Conservation (phyloP, 2,329 filamentous ascomycete genomes). For the Aureobasidium zeae region DNA sequence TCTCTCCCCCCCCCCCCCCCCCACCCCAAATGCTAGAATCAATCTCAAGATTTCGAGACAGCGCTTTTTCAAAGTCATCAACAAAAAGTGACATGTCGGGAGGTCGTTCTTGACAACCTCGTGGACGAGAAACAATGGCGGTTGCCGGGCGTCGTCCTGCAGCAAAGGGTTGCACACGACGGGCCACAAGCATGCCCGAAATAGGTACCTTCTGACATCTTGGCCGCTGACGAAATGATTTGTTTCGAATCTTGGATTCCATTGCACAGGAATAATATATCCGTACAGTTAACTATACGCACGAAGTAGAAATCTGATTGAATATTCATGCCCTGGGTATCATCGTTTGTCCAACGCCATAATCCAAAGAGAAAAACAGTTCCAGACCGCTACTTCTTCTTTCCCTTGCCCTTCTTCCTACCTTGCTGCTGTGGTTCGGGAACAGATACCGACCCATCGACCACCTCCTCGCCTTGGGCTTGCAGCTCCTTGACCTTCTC, state of each 20-base stretch:
- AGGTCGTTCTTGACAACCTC: slow-evolving; percentile 3
- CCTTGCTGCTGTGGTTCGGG: slow-evolving; percentile 41
- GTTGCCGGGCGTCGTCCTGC: slow-evolving; percentile 7
- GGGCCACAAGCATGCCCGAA: not conserved
- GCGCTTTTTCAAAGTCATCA: not conserved
- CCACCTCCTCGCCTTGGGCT: slow-evolving; percentile 57
- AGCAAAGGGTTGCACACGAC: slow-evolving; percentile 8
- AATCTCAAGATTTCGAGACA: not conserved
- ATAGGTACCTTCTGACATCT: not conserved
- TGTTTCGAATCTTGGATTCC: slow-evolving; percentile 2
- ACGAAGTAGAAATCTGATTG: not conserved
- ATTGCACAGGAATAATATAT: not conserved
- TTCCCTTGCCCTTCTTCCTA: slow-evolving; percentile 40
- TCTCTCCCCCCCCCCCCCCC: not conserved
- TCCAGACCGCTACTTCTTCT: slow-evolving; percentile 23
- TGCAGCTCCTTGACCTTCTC: slow-evolving; percentile 65
- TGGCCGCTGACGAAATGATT: not conserved
- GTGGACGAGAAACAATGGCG: not conserved
- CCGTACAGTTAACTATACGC: slow-evolving; percentile 6
- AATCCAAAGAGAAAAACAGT: not conserved
- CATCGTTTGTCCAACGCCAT: slow-evolving; percentile 6
- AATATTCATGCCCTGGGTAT: slow-evolving; percentile 5
- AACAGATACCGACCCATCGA: slow-evolving; percentile 53
- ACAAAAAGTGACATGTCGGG: slow-evolving; percentile 9
- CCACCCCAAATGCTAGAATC: not conserved